Evolutionary conservation across 306 rosid genomes (phyloP).

Genomic region (Canavalia gladiata): DNA sequence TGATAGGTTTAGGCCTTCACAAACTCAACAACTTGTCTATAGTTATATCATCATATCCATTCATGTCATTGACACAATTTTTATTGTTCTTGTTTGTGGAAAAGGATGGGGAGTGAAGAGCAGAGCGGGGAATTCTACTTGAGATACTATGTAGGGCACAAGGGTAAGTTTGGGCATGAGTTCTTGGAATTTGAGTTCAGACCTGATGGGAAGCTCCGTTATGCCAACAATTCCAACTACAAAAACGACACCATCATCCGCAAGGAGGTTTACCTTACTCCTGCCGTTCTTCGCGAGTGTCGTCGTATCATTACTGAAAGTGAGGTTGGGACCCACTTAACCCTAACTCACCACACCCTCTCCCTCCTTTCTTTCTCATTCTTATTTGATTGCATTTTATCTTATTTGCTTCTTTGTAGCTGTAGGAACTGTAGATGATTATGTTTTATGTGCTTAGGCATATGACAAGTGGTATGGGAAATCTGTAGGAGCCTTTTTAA

Average conservation of each 20-base stretch:
- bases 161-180: constrained; percentile 94
- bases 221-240: constrained; percentile 99
- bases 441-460: too few species aligned
- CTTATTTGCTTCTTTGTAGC: too few species aligned
- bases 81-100: neutral
- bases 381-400: too few species aligned
- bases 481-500: too few species aligned
- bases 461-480: too few species aligned
- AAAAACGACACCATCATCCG: constrained; percentile 98
- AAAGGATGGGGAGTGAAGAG: constrained; percentile 65
- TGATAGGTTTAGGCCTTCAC: too few species aligned
- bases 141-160: constrained; percentile 91
- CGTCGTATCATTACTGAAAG: constrained; percentile 90
- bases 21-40: too few species aligned
- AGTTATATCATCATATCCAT: too few species aligned
- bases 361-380: too few species aligned
- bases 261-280: constrained; percentile 93
- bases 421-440: too few species aligned
- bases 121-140: constrained; percentile 81
- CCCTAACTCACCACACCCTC: constrained; percentile 22
- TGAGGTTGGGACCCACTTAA: constrained; percentile 56
- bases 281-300: constrained; percentile 91
- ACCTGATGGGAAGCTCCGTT: constrained; percentile 93
- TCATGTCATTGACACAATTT: too few species aligned
- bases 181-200: constrained; percentile 95